Evolutionary conservation across 768 basidiomycete species (phyloP), one percentile per base, ranked within the genome.

Genomic region (Rhizopogon vulgaris): DNA sequence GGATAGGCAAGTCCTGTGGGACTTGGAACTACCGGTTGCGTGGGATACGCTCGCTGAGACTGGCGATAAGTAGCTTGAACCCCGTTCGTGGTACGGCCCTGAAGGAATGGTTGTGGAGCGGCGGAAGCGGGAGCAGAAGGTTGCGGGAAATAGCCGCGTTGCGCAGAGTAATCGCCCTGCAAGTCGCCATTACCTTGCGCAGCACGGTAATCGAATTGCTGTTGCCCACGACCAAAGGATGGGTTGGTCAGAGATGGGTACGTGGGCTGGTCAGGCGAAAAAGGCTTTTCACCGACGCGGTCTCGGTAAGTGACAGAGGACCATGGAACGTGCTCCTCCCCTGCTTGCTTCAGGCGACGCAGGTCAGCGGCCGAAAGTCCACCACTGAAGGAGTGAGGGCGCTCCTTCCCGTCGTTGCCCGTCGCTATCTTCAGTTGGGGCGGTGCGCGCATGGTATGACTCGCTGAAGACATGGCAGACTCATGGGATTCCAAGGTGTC

Each of bases 351-450:
- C 51, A 90, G 72, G 60, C 87, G 85, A 57, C 83, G 82, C 51
- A 90, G 73, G 58, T 90, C 87, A 42, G 85, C 83, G 45, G 70
- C 76, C 6, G 88, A 87, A 42, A 90, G 70, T 27, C 85, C 86
- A 39, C 88, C 88, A 54, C 84, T 89, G 64, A 87, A 90, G 0
- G 87, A 90, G 63, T 86, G 87, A 14, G 87, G 87, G 49, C 87
- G 79, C 63, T 87, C 88, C 64, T 86, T 85, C 43, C 80, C 71
- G 63, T 89, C 86, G 50, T 69, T 69, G 49, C 74, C 58, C 41
- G 74, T 69, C 36, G 71, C 74, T 38, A 74, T 69, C 67, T 84
- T 85, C 58, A 82, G 68, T 53, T 80, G 74, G 48, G 75, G 72
- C 52, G 74, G 74, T 32, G 72, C 76, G 51, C 83, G 74, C 60